phyloP scores from a whole-genome alignment of 768 basidiomycete species.

The Hortiboletus campestris region DNA sequence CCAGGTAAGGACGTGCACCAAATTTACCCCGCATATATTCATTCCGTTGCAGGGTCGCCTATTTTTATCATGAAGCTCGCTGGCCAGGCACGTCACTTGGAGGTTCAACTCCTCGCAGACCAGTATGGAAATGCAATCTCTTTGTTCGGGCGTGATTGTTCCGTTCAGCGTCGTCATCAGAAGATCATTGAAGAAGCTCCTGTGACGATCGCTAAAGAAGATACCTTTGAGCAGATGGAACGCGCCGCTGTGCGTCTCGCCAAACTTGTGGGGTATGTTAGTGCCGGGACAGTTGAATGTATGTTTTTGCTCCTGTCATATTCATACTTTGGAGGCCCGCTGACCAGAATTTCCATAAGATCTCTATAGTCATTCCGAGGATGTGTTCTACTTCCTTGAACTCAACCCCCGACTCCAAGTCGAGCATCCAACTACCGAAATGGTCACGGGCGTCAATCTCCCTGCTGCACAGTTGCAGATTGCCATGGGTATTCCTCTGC shows the following conservation, averaged over 20 bases:
- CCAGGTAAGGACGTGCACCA: slow-evolving; percentile 60
- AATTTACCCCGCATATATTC: slow-evolving; percentile 3
- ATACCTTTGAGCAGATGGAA: slow-evolving; percentile 96
- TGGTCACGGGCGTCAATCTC: slow-evolving; percentile 98
- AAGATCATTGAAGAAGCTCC: slow-evolving; percentile 99
- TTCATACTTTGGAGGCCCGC: background rate
- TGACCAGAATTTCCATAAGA: slow-evolving; percentile 45
- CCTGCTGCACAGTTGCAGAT: slow-evolving; percentile 96
- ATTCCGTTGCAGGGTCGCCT: slow-evolving; percentile 70
- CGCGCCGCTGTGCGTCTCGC: slow-evolving; percentile 99
- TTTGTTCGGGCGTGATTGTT: slow-evolving; percentile 98
- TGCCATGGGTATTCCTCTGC: slow-evolving; percentile 96
- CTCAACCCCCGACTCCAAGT: slow-evolving; percentile 99
- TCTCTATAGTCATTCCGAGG: slow-evolving; percentile 91
- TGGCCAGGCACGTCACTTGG: slow-evolving; percentile 93
- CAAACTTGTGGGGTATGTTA: slow-evolving; percentile 98
- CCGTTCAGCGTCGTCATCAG: slow-evolving; percentile 98
- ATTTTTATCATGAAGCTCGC: slow-evolving; percentile 99
- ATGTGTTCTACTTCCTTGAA: slow-evolving; percentile 96
- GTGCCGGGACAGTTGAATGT: slow-evolving; percentile 99
- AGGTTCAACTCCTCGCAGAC: slow-evolving; percentile 97
- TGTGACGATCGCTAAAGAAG: slow-evolving; percentile 91
- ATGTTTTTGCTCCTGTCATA: slow-evolving; percentile 9
- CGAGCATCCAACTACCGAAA: slow-evolving; percentile 99
- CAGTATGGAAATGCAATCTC: slow-evolving; percentile 99